phyloP scores from a whole-genome alignment of 306 rosid species.

The Rosa persica region DNA sequence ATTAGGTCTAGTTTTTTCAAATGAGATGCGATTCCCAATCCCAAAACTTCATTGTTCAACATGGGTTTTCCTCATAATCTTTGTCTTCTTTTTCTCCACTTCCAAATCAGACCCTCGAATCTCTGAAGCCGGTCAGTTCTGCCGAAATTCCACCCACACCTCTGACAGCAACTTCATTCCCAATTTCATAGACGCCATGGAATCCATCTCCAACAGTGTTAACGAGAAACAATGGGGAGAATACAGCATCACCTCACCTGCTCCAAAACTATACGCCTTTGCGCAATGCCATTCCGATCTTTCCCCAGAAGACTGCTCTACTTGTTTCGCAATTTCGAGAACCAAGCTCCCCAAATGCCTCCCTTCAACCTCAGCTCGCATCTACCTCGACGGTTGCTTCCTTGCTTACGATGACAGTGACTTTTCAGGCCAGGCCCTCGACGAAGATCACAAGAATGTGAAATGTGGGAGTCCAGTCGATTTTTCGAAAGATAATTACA shows the following conservation, averaged over 20 bases:
- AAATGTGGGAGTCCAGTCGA: constrained; percentile 18
- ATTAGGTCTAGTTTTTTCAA: neutral
- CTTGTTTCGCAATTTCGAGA: constrained; percentile 35
- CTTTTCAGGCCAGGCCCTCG: constrained; percentile 31
- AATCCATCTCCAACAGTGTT: constrained; percentile 26
- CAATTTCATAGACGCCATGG: constrained; percentile 29
- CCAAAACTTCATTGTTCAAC: neutral
- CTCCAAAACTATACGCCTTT: constrained; percentile 33
- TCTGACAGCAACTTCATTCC: neutral
- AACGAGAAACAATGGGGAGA: constrained; percentile 28
- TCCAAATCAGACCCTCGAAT: neutral
- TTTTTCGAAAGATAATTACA: neutral
- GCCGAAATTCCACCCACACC: constrained; percentile 24
- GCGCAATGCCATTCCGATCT: constrained; percentile 46
- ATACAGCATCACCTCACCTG: neutral
- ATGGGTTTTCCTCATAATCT: constrained; percentile 13
- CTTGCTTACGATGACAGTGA: constrained; percentile 48
- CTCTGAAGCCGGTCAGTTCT: constrained; percentile 23
- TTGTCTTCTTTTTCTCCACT: neutral
- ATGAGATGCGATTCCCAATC: constrained; percentile 29
- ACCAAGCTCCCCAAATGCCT: constrained; percentile 36
- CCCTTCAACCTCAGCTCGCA: constrained; percentile 37
- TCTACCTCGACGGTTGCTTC: constrained; percentile 52
- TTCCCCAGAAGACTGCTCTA: constrained; percentile 23
- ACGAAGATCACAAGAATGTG: constrained; percentile 2